A percentile compares a stretch with the other conserved stretches of the same genome.
Evolutionary conservation across 495 filamentous ascomycete genomes (phyloP).

Genomic region (Aspergillus indologenus): DNA sequence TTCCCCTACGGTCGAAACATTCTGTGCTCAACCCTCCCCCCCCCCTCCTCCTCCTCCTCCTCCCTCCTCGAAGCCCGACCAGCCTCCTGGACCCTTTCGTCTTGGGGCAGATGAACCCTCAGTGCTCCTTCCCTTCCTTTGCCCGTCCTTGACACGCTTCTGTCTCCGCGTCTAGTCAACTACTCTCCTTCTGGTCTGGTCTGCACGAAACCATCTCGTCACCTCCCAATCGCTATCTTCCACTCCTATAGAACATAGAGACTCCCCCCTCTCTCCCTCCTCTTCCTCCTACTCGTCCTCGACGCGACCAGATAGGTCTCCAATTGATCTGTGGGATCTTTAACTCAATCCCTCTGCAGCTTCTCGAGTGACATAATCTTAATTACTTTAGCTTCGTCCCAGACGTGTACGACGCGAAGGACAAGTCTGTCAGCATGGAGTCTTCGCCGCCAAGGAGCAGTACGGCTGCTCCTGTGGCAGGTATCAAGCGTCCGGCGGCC

Average conservation of each 20-base stretch:
- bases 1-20: slow-evolving; percentile 15
- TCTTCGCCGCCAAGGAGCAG: slow-evolving; percentile 42
- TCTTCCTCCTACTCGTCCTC: slow-evolving; percentile 11
- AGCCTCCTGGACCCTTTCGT: slow-evolving; percentile 20
- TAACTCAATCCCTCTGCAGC: slow-evolving; percentile 8
- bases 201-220: slow-evolving; percentile 3
- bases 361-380: slow-evolving; percentile 1
- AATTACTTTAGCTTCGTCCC: slow-evolving; percentile 4
- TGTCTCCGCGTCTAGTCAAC: slow-evolving; percentile 1
- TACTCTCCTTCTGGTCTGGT: slow-evolving; percentile 7
- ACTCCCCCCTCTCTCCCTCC: neutral
- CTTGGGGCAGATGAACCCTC: slow-evolving; percentile 15
- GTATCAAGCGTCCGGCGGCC: slow-evolving; percentile 75
- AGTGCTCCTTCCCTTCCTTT: slow-evolving; percentile 22
- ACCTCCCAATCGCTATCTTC: neutral
- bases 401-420: slow-evolving; percentile 6
- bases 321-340: slow-evolving; percentile 15
- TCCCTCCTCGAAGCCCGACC: slow-evolving; percentile 18
- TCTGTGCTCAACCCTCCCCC: neutral
- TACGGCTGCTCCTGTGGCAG: slow-evolving; percentile 47
- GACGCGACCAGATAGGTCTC: slow-evolving; percentile 17
- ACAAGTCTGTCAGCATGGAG: slow-evolving; percentile 32
- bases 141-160: slow-evolving; percentile 15
- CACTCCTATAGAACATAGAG: slow-evolving; percentile 17
- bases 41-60: no score